phyloP scores from a whole-genome alignment of 495 filamentous ascomycete genomes.

The Tuber indicum region DNA sequence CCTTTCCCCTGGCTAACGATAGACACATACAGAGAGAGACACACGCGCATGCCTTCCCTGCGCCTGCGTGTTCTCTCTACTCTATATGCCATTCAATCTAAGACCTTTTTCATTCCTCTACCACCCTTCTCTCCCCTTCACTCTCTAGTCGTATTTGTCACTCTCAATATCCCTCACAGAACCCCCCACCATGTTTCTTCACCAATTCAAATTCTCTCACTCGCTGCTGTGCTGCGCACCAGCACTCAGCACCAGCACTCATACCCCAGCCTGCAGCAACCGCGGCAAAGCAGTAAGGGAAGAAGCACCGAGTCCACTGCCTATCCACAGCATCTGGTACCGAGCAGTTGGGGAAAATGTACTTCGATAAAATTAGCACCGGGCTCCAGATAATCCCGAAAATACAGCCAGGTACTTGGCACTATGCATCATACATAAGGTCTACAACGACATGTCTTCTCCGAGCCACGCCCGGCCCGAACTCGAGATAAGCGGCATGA shows the following conservation, averaged over 20 bases:
- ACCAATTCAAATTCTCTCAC: not conserved
- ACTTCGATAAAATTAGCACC: conserved; percentile 35
- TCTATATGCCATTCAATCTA: not conserved
- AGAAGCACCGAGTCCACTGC: not conserved
- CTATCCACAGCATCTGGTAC: not conserved
- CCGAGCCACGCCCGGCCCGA: conserved; percentile 20
- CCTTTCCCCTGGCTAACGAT: not conserved
- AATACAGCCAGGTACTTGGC: conserved; percentile 27
- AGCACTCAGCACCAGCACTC: not conserved
- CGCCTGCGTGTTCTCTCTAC: not conserved
- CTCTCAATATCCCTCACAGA: not conserved
- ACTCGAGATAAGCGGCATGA: conserved; percentile 34
- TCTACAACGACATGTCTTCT: conserved; percentile 16
- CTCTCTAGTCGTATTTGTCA: not conserved
- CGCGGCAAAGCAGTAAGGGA: not conserved
- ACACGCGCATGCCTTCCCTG: not conserved
- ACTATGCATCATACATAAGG: not conserved
- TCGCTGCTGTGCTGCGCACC: not conserved
- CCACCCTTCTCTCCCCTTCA: not conserved
- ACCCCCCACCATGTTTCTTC: not conserved
- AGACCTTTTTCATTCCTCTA: not conserved
- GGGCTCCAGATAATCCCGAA: conserved; percentile 28
- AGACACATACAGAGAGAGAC: not conserved
- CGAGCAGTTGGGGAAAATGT: not conserved
- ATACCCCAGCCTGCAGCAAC: not conserved